These are phyloP conservation scores for Canavalia ensiformis DNA, from an alignment of 306 rosid species.

Conservation along the genomic window DNA sequence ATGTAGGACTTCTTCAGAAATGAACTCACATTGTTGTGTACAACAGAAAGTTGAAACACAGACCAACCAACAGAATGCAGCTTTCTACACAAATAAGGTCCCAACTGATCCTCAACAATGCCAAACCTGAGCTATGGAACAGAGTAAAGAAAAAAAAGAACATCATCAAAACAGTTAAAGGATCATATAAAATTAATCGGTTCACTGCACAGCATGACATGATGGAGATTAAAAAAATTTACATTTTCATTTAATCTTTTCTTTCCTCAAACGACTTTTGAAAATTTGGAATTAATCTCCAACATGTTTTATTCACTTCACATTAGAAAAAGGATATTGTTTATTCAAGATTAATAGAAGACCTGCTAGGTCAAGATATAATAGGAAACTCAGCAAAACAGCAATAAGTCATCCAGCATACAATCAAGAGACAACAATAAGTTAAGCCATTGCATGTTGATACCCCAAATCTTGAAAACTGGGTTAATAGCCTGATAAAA, in stretches of 20 bases:
- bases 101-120: constrained; percentile 90
- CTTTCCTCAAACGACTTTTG: constrained; percentile 25
- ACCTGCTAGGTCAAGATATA: constrained; percentile 7
- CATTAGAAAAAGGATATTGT: background rate
- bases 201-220: constrained; percentile 26
- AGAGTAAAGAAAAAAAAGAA: constrained; percentile 56
- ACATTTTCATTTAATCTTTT: constrained; percentile 27
- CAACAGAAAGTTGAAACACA: constrained; percentile 70
- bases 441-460: constrained; percentile 15
- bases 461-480: background rate
- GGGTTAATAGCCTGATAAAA: background rate
- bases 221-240: constrained; percentile 23
- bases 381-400: background rate
- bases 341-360: background rate
- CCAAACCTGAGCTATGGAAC: constrained; percentile 98
- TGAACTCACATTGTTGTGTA: constrained; percentile 83
- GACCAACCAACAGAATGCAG: constrained; percentile 88
- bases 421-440: constrained; percentile 29
- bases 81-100: constrained; percentile 76
- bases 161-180: constrained; percentile 60
- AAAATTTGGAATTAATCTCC: background rate
- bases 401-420: constrained; percentile 1
- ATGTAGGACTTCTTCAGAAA: constrained; percentile 38
- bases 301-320: background rate
- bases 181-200: constrained; percentile 37